Percentiles rank a stretch among this genome's conserved stretches.
Conservation (phyloP, 2,329 filamentous ascomycete species). For the Zasmidium citrigriseum region DNA sequence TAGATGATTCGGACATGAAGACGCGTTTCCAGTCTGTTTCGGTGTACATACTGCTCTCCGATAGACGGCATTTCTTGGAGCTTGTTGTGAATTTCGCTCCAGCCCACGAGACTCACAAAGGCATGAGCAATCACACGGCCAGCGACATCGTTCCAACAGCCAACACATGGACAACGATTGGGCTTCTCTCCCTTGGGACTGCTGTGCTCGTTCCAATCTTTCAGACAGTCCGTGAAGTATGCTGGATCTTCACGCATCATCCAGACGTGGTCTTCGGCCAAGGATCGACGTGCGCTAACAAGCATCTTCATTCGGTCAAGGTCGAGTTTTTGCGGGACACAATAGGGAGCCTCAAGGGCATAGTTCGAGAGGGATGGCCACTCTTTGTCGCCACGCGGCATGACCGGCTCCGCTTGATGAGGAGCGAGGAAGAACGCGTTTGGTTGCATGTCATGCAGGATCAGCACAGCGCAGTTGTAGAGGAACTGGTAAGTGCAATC, state of each 20-base stretch:
- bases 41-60: no score
- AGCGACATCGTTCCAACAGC: slow-evolving; percentile 17
- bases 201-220: slow-evolving; percentile 51
- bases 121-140: slow-evolving; percentile 22
- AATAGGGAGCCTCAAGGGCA: slow-evolving; percentile 55
- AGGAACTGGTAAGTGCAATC: slow-evolving; percentile 52
- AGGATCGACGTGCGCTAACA: slow-evolving; percentile 43
- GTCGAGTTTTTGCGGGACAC: slow-evolving; percentile 50
- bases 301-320: slow-evolving; percentile 48
- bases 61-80: slow-evolving; percentile 21
- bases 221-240: slow-evolving; percentile 53
- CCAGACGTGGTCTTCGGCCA: slow-evolving; percentile 57
- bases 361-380: slow-evolving; percentile 20
- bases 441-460: slow-evolving; percentile 55
- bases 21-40: no score
- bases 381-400: slow-evolving; percentile 2
- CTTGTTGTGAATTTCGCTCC: slow-evolving; percentile 20
- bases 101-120: slow-evolving; percentile 20
- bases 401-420: slow-evolving; percentile 14
- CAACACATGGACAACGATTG: slow-evolving; percentile 1
- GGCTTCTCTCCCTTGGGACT: slow-evolving; percentile 24
- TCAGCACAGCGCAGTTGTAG: slow-evolving; percentile 46
- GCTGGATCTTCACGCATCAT: slow-evolving; percentile 59
- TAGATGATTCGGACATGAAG: no score
- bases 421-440: slow-evolving; percentile 17